Evolutionary conservation across 2,329 filamentous ascomycete species (phyloP).

Genomic region (Pseudonectria buxi): DNA sequence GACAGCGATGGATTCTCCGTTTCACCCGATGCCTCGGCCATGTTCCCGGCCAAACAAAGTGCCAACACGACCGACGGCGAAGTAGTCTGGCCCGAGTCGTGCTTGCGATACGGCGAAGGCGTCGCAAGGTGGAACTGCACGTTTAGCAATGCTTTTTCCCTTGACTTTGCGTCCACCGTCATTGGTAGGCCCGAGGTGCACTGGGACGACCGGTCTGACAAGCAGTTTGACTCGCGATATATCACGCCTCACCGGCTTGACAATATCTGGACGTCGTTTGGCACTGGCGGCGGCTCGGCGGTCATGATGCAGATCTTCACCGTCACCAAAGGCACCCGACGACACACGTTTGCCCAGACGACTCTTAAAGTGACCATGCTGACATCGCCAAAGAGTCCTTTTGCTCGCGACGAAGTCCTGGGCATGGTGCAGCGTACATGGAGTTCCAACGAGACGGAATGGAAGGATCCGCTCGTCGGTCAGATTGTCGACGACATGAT

Average conservation of each 20-base stretch:
- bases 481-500: constrained; percentile 8
- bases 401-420: constrained; percentile 1
- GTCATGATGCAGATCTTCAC: constrained; percentile 12
- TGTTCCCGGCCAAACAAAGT: not conserved
- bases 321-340: constrained; percentile 5
- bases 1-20: constrained; percentile 8
- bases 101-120: not conserved
- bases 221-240: constrained; percentile 3
- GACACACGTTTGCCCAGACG: constrained; percentile 8
- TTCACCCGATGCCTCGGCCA: constrained; percentile 3
- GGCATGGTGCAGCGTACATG: constrained; percentile 7
- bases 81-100: not conserved
- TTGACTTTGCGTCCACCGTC: not conserved
- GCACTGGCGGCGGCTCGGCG: constrained; percentile 9
- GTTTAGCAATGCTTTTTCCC: constrained; percentile 5
- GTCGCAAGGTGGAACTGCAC: constrained; percentile 11
- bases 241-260: constrained; percentile 7
- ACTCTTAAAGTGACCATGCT: constrained; percentile 7
- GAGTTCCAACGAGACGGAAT: constrained; percentile 6
- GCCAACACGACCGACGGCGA: accelerated
- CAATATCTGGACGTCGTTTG: constrained; percentile 12
- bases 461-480: not conserved
- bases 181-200: constrained; percentile 10
- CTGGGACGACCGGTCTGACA: constrained; percentile 7
- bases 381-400: not conserved